Base-by-base conservation (phyloP, 768 basidiomycete genomes). In the Lactifluus pinguis region DNA sequence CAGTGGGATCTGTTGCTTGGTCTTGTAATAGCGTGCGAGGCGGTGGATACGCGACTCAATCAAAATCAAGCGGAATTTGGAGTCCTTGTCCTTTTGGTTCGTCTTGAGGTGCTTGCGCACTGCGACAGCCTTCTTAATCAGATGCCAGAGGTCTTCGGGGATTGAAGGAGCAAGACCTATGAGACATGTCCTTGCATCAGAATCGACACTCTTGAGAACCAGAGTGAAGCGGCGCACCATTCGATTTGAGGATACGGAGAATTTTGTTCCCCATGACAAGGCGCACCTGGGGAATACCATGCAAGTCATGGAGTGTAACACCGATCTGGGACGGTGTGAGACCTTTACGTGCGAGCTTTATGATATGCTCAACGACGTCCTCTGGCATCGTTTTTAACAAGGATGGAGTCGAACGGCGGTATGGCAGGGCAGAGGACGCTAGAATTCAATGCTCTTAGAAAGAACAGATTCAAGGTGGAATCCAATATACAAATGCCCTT, bases 181-280 rank as follows among this genome's bases (percentile, higher is more conserved):
- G 78, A 29, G 42, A 29, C 30, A 44, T 8, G 4, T 10, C 34
- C 19, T 32, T 11, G 6, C 6, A 19, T 61, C 45, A 61, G 60
- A 52, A 57, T 36, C 21, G 48, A 14, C 11, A 53, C 29, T 25
- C 30, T 49, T 19, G 30, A 60, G 19, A 47, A 29, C 15, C 14
- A 32, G 49, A 45, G 32, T 10, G 52, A 30, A 55, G 30, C 45
- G 53, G 76, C 85, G 76, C 75, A 92, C 95, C 92, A 68, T 92
- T 83, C 65, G 87, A 83, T 81, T 97, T 98, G 76, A 98, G 80
- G 78, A 98, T 92, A 80, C 95, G 86, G 70, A 98, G 86, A 72
- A 98, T 97, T 83, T 98, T 98, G 89, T 97, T 98, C 69, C 95
- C 95, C 65, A 95, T 98, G 73, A 99, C 87, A 77, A 91, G 91